Base-by-base conservation (phyloP, 306 rosid species). In the Acmispon strigosus region DNA sequence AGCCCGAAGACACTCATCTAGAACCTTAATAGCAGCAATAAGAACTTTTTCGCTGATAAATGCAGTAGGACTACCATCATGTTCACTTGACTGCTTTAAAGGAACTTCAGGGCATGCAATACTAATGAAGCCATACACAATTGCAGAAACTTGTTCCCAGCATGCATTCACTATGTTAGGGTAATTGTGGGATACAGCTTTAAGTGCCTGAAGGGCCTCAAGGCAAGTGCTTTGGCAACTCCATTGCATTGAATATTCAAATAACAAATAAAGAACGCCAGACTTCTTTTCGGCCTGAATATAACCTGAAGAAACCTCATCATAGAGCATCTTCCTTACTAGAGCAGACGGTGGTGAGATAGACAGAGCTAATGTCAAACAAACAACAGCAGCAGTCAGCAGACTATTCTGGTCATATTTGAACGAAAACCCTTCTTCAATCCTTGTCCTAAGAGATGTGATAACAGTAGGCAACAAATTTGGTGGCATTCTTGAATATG, bases 141-240 rank as follows among this genome's bases (percentile, higher is more conserved):
- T 63, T 8, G 87, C 59, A 67, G 91, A 91, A 80, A 94, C 80
- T 70, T 69, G 81, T 68, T 80, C 84, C 99, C 99, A 94, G 72
- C 87, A 91, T 19, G 89, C 74, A 75, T 75, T 20, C 82, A 86
- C 84, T 59, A 77, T 79, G 71, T 79, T 84, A 45, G 99, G 99
- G 73, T 89, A 91, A 82, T 75, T 91, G 81, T 94, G 99, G 55
- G 82, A 91, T 73, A 84, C 86, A 73, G 91, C 91, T 83, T 83
- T 94, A 24, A 94, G 90, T 14, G 91, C 96, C 96, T 91, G 99
- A 62, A 94, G 99, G 55, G 99, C 87, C 86, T 94, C 99, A 49
- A 90, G 85, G 89, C 95, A 87, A 74, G 89, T 78, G 27, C 87
- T 74, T 32, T 87, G 84, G 70, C 79, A 82, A 82, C 75, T 86